Evolutionary conservation across 2,329 filamentous ascomycete genomes (phyloP).

Genomic region (Eutypa lata): DNA sequence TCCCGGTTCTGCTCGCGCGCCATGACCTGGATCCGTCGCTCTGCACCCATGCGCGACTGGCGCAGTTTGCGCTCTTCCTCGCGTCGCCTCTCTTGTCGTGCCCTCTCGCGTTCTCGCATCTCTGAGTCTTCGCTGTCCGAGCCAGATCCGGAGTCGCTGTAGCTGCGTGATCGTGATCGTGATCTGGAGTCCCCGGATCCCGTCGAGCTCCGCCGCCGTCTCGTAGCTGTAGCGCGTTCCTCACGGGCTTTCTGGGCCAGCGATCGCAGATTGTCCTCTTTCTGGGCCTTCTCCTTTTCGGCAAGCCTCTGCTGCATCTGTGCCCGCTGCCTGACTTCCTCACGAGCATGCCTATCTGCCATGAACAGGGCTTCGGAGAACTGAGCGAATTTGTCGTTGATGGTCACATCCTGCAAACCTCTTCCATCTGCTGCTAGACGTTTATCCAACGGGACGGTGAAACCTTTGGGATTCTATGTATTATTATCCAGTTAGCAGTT

Average conservation of each 20-base stretch:
- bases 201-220: conserved; percentile 41
- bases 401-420: conserved; percentile 86
- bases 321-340: conserved; percentile 89
- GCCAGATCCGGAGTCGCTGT: conserved; percentile 50
- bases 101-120: conserved; percentile 71
- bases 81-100: conserved; percentile 71
- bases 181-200: conserved; percentile 41
- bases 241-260: conserved; percentile 90
- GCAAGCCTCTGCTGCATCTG: conserved; percentile 94
- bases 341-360: conserved; percentile 88
- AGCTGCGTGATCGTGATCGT: conserved; percentile 46
- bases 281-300: conserved; percentile 92
- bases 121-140: conserved; percentile 65
- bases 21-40: conserved; percentile 87
- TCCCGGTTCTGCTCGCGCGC: conserved; percentile 94
- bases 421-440: conserved; percentile 89
- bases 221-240: conserved; percentile 60
- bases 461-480: conserved; percentile 81
- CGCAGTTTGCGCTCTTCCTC: conserved; percentile 88
- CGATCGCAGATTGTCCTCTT: conserved; percentile 86
- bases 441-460: conserved; percentile 94
- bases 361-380: conserved; percentile 93
- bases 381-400: conserved; percentile 98
- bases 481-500: not conserved
- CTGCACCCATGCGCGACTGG: conserved; percentile 92